These are phyloP conservation scores for Heterobasidion parviporum DNA, from an alignment of 1,284 basidiomycete species.

Conservation along the genomic window DNA sequence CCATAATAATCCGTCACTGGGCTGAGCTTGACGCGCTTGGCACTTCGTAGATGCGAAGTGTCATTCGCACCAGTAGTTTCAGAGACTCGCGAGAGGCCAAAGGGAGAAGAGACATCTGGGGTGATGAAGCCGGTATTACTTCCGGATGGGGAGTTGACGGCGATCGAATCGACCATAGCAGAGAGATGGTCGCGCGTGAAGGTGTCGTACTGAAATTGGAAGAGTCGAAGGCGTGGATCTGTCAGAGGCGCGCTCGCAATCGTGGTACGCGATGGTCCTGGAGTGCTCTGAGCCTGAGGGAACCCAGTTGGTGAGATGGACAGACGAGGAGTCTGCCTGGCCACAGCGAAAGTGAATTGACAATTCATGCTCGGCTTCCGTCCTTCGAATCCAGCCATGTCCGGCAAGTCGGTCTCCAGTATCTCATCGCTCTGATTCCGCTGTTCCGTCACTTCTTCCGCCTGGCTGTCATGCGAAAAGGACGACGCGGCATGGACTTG, in stretches of 20 bases:
- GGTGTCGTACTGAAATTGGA: conserved; percentile 90
- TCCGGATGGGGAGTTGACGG: conserved; percentile 65
- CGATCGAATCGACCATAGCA: conserved; percentile 85
- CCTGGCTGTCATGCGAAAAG: not conserved
- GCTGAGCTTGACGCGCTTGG: conserved; percentile 72
- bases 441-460: conserved; percentile 6
- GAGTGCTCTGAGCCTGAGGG: conserved; percentile 42
- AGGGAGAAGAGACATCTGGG: conserved; percentile 19
- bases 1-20: conserved; percentile 47
- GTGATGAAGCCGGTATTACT: conserved; percentile 28
- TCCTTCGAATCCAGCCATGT: conserved; percentile 21
- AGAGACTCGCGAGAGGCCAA: conserved; percentile 15
- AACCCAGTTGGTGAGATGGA: conserved; percentile 11
- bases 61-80: conserved; percentile 30
- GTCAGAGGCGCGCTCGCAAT: conserved; percentile 35
- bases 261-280: conserved; percentile 26
- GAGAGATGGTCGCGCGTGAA: conserved; percentile 89
- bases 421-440: conserved; percentile 15
- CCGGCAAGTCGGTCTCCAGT: conserved; percentile 23
- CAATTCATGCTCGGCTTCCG: conserved; percentile 33
- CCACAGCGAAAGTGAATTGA: conserved; percentile 71
- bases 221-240: conserved; percentile 74
- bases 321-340: conserved; percentile 29
- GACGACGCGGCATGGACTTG: conserved; percentile 18
- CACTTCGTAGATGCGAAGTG: conserved; percentile 50